phyloP scores from a whole-genome alignment of 2,329 filamentous ascomycete species.

The Nothophaeocryptopus gaeumannii region DNA sequence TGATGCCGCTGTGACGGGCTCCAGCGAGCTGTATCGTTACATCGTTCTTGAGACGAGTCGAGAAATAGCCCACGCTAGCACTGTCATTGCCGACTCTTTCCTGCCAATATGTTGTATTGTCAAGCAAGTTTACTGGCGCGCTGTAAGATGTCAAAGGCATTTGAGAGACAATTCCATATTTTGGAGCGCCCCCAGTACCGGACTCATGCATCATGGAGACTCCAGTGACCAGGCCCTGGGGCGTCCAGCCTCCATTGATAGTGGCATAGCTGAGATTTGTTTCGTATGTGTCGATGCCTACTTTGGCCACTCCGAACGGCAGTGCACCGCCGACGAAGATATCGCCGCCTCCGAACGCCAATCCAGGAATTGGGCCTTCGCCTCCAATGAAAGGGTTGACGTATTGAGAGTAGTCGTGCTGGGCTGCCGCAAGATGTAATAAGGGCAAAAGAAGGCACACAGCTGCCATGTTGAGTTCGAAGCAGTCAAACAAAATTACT shows the following conservation, averaged over 20 bases:
- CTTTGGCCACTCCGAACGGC: slow-evolving; percentile 45
- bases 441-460: neutral
- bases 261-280: slow-evolving; percentile 35
- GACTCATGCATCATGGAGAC: slow-evolving; percentile 59
- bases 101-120: slow-evolving; percentile 43
- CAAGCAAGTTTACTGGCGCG: slow-evolving; percentile 37
- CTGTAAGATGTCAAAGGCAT: slow-evolving; percentile 49
- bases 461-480: neutral
- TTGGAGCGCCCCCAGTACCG: slow-evolving; percentile 66
- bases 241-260: slow-evolving; percentile 43
- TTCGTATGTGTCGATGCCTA: slow-evolving; percentile 43
- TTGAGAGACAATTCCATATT: slow-evolving; percentile 62
- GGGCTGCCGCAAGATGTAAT: slow-evolving; percentile 7
- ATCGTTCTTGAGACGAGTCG: slow-evolving; percentile 54
- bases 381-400: slow-evolving; percentile 54
- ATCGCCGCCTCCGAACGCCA: slow-evolving; percentile 45
- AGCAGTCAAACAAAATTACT: too few species aligned
- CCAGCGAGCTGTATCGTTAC: slow-evolving; percentile 59
- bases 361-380: slow-evolving; percentile 45
- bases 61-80: slow-evolving; percentile 62
- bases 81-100: slow-evolving; percentile 35
- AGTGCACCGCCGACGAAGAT: slow-evolving; percentile 43
- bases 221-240: slow-evolving; percentile 29
- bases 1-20: slow-evolving; percentile 57
- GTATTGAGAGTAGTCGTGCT: slow-evolving; percentile 41